phyloP scores from a whole-genome alignment of 371 early-diverging fungal species.

The Mortierella sp. region DNA sequence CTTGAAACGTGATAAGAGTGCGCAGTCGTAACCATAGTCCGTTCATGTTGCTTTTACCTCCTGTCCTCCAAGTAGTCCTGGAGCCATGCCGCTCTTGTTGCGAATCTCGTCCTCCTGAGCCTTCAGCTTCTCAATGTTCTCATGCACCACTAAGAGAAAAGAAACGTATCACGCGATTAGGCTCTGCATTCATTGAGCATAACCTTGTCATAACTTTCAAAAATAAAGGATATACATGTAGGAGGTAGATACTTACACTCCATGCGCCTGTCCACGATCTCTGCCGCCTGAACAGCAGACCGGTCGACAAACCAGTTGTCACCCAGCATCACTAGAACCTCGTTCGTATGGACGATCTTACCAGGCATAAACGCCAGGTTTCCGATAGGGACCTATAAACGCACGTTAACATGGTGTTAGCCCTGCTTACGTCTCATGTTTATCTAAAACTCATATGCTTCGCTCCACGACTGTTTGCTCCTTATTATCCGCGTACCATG shows the following conservation, averaged over 20 bases:
- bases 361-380: slow-evolving; percentile 93
- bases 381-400: slow-evolving; percentile 80
- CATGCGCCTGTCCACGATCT: slow-evolving; percentile 78
- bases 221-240: background rate
- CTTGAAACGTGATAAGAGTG: background rate
- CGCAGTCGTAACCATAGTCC: background rate
- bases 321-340: slow-evolving; percentile 87
- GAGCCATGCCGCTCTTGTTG: slow-evolving; percentile 59
- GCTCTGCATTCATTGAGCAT: background rate
- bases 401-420: background rate
- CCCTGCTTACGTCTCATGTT: no score
- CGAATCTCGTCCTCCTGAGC: slow-evolving; percentile 64
- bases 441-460: background rate
- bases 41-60: slow-evolving; percentile 18
- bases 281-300: slow-evolving; percentile 82
- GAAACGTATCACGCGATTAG: background rate
- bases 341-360: slow-evolving; percentile 89
- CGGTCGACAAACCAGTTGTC: slow-evolving; percentile 93
- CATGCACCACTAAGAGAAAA: slow-evolving; percentile 65
- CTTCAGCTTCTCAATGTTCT: slow-evolving; percentile 69
- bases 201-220: background rate
- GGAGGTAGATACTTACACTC: slow-evolving; percentile 63
- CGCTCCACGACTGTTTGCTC: background rate
- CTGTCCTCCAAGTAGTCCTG: slow-evolving; percentile 54
- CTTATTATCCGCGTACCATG: slow-evolving; percentile 60